phyloP scores from a whole-genome alignment of 2,329 filamentous ascomycete species.

The Penicillium sp. region DNA sequence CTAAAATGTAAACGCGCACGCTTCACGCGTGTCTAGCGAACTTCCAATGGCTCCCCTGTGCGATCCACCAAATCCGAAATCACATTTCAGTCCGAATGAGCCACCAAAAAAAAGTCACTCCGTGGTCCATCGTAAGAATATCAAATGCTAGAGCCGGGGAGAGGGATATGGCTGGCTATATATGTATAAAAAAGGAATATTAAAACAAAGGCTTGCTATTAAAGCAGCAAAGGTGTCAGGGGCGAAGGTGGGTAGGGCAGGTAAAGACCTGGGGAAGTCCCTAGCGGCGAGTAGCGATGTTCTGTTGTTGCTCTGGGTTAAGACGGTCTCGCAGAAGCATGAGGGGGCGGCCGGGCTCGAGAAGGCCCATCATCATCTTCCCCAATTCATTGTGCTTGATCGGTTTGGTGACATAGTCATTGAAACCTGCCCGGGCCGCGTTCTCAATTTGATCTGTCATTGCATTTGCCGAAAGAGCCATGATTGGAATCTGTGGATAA shows the following conservation, averaged over 20 bases:
- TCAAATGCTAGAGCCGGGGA: constrained; percentile 1
- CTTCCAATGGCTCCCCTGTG: not conserved
- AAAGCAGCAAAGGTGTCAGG: not conserved
- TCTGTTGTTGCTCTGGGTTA: constrained; percentile 16
- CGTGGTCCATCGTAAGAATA: constrained; percentile 4
- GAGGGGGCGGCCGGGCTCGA: constrained; percentile 37
- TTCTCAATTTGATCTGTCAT: constrained; percentile 44
- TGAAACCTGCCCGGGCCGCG: constrained; percentile 41
- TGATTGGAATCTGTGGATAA: constrained; percentile 42
- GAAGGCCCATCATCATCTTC: constrained; percentile 43
- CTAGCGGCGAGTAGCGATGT: constrained; percentile 11
- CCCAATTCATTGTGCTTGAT: constrained; percentile 44
- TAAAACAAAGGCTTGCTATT: constrained; percentile 3
- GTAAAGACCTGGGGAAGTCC: not conserved
- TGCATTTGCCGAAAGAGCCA: constrained; percentile 44
- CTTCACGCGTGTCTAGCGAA: not conserved
- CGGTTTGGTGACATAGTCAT: constrained; percentile 44
- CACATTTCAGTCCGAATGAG: not conserved
- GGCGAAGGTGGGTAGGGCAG: not conserved
- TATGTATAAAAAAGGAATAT: not conserved
- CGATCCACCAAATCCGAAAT: constrained; percentile 3
- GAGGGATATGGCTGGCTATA: not conserved
- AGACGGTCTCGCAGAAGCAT: constrained; percentile 38
- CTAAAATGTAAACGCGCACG: not conserved
- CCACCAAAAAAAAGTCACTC: constrained; percentile 4